Base-by-base conservation (phyloP, 768 basidiomycete genomes). In the Daedaleopsis nitida region DNA sequence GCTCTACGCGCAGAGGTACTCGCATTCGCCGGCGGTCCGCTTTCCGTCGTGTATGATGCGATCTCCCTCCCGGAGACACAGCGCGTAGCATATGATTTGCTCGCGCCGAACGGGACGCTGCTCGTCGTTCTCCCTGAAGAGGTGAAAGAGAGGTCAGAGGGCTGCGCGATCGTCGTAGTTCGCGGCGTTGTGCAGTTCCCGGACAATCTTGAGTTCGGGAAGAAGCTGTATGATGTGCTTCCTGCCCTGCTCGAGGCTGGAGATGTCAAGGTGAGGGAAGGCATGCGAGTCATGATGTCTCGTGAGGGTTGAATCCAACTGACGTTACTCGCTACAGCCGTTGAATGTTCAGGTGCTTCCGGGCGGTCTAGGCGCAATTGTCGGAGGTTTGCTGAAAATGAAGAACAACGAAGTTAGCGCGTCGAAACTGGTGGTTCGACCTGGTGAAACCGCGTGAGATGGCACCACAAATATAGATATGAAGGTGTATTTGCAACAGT, bases 301-400 rank as follows among this genome's bases (percentile, higher is more conserved):
- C n/a, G 27, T 34, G 24, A n/a, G 32, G 13, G 9, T 21, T 21
- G 1, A 23, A 24, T 11, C 24, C 19, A 53, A 12, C 14, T 27
- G 9, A 38, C 39, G 19, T 21, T 34, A 19, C 23, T 21, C 55
- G 34, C 56, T 14, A 35, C 51, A 83, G 83, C 78, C 80, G 1
- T 81, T 78, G 65, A 69, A 70, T 21, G 71, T 77, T 13, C 77
- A 81, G 54, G 65, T 77, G 16, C 54, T 84, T 14, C 68, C 74
- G 0, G 73, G 73, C 16, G 82, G 83, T 11, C 68, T 83, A 24
- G 70, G 27, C 27, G 27, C 27, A 19, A 1, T 37, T 32, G n/a
- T 16, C 24, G 34, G 27, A 12, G 24, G 13, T 8, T 34, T 13
- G 17, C 38, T 17, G n/a, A 13, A n/a, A 19, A 37, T 35, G 27